A percentile compares a stretch with the other conserved stretches of the same genome.
phyloP scores from a whole-genome alignment of 306 rosid genomes.

The Acacia crassicarpa region DNA sequence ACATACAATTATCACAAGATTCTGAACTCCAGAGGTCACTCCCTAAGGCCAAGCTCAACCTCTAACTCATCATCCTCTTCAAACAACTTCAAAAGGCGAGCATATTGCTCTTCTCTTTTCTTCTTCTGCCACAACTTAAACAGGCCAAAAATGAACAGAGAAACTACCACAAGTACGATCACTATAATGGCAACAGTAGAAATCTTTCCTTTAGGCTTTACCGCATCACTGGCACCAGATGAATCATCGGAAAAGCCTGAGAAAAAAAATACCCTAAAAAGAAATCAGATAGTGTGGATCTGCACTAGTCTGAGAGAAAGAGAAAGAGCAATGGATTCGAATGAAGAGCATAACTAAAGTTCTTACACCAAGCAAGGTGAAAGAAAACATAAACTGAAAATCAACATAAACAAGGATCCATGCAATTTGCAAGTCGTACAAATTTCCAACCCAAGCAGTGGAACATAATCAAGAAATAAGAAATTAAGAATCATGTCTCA shows the following conservation, averaged over 20 bases:
- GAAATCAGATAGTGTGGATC: neutral
- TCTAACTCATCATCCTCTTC: slow-evolving; percentile 90
- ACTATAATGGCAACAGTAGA: slow-evolving; percentile 44
- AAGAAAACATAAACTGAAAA: neutral
- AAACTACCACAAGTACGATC: slow-evolving; percentile 42
- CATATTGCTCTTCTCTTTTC: slow-evolving; percentile 82
- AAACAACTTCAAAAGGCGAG: slow-evolving; percentile 74
- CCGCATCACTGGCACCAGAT: slow-evolving; percentile 36
- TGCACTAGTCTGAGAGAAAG: neutral
- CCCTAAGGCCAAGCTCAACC: slow-evolving; percentile 84
- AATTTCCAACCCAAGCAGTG: neutral
- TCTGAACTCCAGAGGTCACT: slow-evolving; percentile 28
- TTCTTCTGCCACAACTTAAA: slow-evolving; percentile 79
- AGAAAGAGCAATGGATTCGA: neutral
- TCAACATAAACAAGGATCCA: neutral
- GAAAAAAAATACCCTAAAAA: neutral
- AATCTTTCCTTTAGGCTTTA: slow-evolving; percentile 27
- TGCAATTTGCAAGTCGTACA: neutral
- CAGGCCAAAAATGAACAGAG: slow-evolving; percentile 43
- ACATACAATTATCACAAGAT: slow-evolving; percentile 28
- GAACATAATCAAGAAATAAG: neutral
- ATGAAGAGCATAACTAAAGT: neutral
- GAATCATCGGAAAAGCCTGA: slow-evolving; percentile 60
- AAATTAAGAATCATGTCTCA: neutral
- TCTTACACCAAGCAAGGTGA: neutral